Percentiles rank a stretch among this genome's conserved stretches.
These are phyloP conservation scores for Fagopyrum tataricum DNA, from an alignment of 148 eudicot genomes.

Conservation along the genomic window DNA sequence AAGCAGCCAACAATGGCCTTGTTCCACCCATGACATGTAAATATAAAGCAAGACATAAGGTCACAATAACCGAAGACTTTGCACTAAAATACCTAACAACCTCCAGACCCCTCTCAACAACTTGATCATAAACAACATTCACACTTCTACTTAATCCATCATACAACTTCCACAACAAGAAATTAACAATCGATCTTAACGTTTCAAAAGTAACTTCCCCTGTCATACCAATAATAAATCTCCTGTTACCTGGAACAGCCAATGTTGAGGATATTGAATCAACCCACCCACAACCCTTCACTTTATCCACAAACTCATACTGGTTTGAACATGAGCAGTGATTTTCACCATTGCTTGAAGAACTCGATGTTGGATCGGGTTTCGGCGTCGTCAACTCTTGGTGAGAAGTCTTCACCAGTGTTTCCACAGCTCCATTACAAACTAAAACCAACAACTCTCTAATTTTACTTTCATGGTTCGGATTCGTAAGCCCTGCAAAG, in stretches of 20 bases:
- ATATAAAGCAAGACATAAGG: constrained; percentile 61
- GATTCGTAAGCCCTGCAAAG: constrained; percentile 78
- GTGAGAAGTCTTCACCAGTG: constrained; percentile 67
- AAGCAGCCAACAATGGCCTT: constrained; percentile 55
- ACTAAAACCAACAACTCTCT: constrained; percentile 53
- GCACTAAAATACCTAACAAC: constrained; percentile 42
- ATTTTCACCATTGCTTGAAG: not conserved
- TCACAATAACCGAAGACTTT: constrained; percentile 48
- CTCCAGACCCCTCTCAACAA: constrained; percentile 39
- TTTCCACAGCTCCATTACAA: constrained; percentile 72
- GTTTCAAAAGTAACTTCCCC: constrained; percentile 72
- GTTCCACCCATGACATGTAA: constrained; percentile 58
- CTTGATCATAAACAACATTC: constrained; percentile 34
- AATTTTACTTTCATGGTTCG: constrained; percentile 61
- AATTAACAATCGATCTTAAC: constrained; percentile 54
- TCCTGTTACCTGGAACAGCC: constrained; percentile 68
- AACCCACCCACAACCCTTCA: constrained; percentile 32
- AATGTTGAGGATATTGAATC: constrained; percentile 52
- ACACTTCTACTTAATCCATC: constrained; percentile 36
- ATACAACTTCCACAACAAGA: constrained; percentile 39
- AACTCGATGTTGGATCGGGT: constrained; percentile 33
- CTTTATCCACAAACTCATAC: constrained; percentile 11
- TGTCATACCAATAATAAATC: constrained; percentile 66
- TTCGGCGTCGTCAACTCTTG: constrained; percentile 31
- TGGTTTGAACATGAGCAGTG: not conserved